Percentiles rank a stretch among this genome's conserved stretches.
These are phyloP conservation scores for Penicillium arizonense DNA, from an alignment of 495 filamentous ascomycete genomes.

Conservation along the genomic window DNA sequence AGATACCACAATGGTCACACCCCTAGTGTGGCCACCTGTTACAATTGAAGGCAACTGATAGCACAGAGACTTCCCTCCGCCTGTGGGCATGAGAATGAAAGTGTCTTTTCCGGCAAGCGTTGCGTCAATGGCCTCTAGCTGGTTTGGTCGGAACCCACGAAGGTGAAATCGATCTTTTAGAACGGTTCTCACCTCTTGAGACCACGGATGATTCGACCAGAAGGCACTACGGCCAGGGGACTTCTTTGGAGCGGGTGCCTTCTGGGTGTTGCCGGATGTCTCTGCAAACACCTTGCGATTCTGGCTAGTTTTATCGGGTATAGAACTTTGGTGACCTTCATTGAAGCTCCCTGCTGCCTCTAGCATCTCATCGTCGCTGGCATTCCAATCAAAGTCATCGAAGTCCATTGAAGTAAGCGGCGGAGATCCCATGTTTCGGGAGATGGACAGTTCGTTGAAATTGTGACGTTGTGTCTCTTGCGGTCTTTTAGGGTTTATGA, in stretches of 20 bases:
- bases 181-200: constrained; percentile 73
- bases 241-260: constrained; percentile 31
- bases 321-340: constrained; percentile 32
- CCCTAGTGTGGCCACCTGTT: constrained; percentile 73
- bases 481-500: constrained; percentile 3
- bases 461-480: constrained; percentile 6
- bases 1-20: constrained; percentile 92
- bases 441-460: constrained; percentile 37
- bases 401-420: constrained; percentile 26
- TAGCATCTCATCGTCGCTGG: constrained; percentile 69
- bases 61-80: constrained; percentile 94
- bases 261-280: constrained; percentile 50
- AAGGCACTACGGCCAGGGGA: constrained; percentile 34
- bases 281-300: constrained; percentile 51
- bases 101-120: constrained; percentile 83
- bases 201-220: constrained; percentile 66
- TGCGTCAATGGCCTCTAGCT: constrained; percentile 93
- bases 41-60: constrained; percentile 92
- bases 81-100: constrained; percentile 96
- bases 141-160: constrained; percentile 82
- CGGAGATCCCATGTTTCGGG: constrained; percentile 48
- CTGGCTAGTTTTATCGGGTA: constrained; percentile 21
- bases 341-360: constrained; percentile 60
- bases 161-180: constrained; percentile 80
- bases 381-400: constrained; percentile 64